Base-by-base conservation (phyloP, 2,329 filamentous ascomycete genomes). In the Triangularia setosa region DNA sequence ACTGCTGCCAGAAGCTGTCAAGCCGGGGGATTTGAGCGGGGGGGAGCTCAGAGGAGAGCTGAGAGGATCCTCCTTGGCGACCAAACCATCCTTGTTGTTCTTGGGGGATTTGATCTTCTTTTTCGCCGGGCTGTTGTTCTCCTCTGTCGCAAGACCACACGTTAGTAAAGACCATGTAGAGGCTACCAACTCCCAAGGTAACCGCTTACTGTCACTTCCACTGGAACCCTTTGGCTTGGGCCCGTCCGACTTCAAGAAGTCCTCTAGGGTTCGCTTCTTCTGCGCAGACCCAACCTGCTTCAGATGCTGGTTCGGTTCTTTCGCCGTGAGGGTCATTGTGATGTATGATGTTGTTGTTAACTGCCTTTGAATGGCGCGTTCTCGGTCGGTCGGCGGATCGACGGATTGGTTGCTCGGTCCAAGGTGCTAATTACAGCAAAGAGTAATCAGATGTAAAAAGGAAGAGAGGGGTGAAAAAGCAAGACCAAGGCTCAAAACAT, bases 1-100 rank as follows among this genome's bases (percentile, higher is more conserved):
- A 65, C 75, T 79, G 64, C 76, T 79, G 24, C 75, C 77, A 14
- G 75, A 71, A 11, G 83, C 81, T 23, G 77, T 79, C n/a, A 81
- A 73, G 6, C 75, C 72, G 33, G 75, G 70, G 59, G 75, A 71
- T 44, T 70, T 73, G 27, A 58, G 28, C 2, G 60, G 40, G 2
- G 66, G 55, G 7, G 64, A 65, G 7, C 56, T 23, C n/a, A 11
- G 40, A 48, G n/a, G n/a, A 48, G 40, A 48, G 18, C n/a, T 21
- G 40, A 48, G 40, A 21, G 4, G 16, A 21, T 48, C 40, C 21
- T 23, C 18, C 6, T 48, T 48, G 40, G 40, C 18, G 16, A 9
- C 40, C 5, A 9, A 9, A 48, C 21, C 40, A 21, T 48, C 40
- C 8, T 48, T 48, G 60, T 12, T 30, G 6, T n/a, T n/a, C 30